Percentiles rank a stretch among this genome's conserved stretches.
Evolutionary conservation across 2,329 filamentous ascomycete genomes (phyloP).

Genomic region (Xylariaceae sp.): DNA sequence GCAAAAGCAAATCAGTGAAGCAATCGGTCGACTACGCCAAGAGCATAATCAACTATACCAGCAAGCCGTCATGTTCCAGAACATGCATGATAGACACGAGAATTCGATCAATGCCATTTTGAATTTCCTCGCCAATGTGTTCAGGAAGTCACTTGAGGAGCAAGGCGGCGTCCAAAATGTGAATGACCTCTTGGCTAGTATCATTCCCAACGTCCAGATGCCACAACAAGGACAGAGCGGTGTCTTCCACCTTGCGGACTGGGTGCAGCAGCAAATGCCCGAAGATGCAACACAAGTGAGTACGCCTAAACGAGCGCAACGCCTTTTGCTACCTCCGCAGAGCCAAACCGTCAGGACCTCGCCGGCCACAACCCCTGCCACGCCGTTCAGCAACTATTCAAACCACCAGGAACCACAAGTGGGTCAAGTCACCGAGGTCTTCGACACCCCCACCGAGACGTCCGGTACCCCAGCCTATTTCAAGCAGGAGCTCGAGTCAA

Average conservation of each 20-base stretch:
- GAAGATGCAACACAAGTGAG: slow-evolving; percentile 42
- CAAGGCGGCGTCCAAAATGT: slow-evolving; percentile 76
- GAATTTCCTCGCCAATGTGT: slow-evolving; percentile 94
- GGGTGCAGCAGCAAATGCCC: slow-evolving; percentile 51
- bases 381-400: slow-evolving; percentile 32
- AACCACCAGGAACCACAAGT: slow-evolving; percentile 47
- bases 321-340: slow-evolving; percentile 56
- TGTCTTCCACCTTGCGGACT: slow-evolving; percentile 64
- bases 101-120: slow-evolving; percentile 99
- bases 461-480: slow-evolving; percentile 51
- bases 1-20: slow-evolving; percentile 81
- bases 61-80: slow-evolving; percentile 87
- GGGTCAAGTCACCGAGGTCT: slow-evolving; percentile 63
- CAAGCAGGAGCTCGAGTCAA: slow-evolving; percentile 59
- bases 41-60: slow-evolving; percentile 89
- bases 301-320: slow-evolving; percentile 55
- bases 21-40: slow-evolving; percentile 77
- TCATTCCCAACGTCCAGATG: slow-evolving; percentile 62
- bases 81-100: slow-evolving; percentile 92
- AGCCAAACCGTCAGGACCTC: slow-evolving; percentile 36
- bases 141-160: slow-evolving; percentile 88
- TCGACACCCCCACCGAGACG: slow-evolving; percentile 54
- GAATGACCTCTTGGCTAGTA: slow-evolving; percentile 79
- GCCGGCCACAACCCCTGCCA: slow-evolving; percentile 35
- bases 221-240: slow-evolving; percentile 54